phyloP scores from a whole-genome alignment of 2,329 filamentous ascomycete species.

The Aotearoamyces nothofagi region DNA sequence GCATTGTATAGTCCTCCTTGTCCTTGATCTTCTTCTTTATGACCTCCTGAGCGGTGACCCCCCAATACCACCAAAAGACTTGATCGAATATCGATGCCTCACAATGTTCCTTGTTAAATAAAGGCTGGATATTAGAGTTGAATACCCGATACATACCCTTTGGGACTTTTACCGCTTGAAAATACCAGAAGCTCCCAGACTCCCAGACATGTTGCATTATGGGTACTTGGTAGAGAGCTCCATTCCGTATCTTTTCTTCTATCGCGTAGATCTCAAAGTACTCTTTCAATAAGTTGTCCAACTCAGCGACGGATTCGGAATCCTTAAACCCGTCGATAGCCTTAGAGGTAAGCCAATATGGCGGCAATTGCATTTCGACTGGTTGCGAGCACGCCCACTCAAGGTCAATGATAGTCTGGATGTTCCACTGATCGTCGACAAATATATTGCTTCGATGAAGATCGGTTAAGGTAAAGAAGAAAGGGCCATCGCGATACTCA shows the following conservation, averaged over 20 bases:
- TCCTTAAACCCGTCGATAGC: constrained; percentile 6
- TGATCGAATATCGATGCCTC: too few relatives aligned
- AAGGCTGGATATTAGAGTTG: constrained; percentile 9
- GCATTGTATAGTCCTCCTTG: too few relatives aligned
- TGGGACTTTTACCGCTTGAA: constrained; percentile 10
- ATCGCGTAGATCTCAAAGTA: constrained; percentile 9
- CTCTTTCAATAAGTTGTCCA: constrained; percentile 7
- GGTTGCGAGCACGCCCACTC: constrained; percentile 20
- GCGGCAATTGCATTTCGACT: constrained; percentile 16
- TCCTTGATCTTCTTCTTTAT: too few relatives aligned
- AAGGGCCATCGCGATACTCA: constrained; percentile 18
- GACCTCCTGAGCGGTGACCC: too few relatives aligned
- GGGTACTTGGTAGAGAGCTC: constrained; percentile 5
- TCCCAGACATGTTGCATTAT: constrained; percentile 12
- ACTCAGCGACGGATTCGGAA: constrained; percentile 8
- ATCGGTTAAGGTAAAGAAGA: constrained; percentile 22
- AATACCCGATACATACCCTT: constrained; percentile 13
- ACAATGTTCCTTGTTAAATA: too few relatives aligned
- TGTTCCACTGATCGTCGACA: constrained; percentile 21
- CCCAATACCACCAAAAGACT: too few relatives aligned
- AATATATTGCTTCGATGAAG: constrained; percentile 25
- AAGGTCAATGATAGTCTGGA: constrained; percentile 20
- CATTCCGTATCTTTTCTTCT: constrained; percentile 7
- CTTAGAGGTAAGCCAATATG: constrained; percentile 18
- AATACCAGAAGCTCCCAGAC: constrained; percentile 13